Evolutionary conservation across 805 yeast species (phyloP).

Genomic region (Candida boleticola): DNA sequence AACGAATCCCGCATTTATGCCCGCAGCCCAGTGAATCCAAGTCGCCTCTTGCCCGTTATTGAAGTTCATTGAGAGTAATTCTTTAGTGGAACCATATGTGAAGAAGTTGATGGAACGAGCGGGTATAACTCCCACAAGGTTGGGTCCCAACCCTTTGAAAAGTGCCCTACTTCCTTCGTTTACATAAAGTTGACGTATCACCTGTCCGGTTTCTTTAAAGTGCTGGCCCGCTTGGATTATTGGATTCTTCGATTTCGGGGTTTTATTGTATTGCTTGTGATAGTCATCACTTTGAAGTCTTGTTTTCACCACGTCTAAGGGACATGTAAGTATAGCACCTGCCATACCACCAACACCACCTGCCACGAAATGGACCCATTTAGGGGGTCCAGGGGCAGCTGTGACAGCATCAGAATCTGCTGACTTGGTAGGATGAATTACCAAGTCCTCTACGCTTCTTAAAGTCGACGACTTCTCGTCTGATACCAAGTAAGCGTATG

Average conservation of each 20-base stretch:
- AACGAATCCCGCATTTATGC: constrained; percentile 87
- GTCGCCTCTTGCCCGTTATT: constrained; percentile 78
- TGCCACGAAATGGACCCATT: constrained; percentile 80
- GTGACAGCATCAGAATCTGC: neutral
- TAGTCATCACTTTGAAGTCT: constrained; percentile 89
- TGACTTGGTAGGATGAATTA: neutral
- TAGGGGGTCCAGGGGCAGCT: constrained; percentile 5
- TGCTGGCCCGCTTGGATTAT: constrained; percentile 59
- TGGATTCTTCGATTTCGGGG: constrained; percentile 38
- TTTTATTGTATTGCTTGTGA: constrained; percentile 50
- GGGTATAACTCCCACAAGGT: constrained; percentile 95
- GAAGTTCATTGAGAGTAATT: constrained; percentile 60
- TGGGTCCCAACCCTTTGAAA: constrained; percentile 95
- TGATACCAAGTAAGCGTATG: constrained; percentile 62
- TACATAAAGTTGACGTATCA: constrained; percentile 63
- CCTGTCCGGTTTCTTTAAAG: constrained; percentile 77
- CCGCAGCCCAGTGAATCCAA: constrained; percentile 81
- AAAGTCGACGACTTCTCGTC: constrained; percentile 67
- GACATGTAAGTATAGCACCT: constrained; percentile 92
- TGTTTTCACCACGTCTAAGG: constrained; percentile 94
- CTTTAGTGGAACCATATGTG: constrained; percentile 94
- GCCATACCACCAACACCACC: constrained; percentile 97
- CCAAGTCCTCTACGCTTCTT: constrained; percentile 35
- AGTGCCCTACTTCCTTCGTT: constrained; percentile 83
- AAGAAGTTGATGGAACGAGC: constrained; percentile 96